Conservation (phyloP, 352 stramenopile species). For the Pythium periplocum region DNA sequence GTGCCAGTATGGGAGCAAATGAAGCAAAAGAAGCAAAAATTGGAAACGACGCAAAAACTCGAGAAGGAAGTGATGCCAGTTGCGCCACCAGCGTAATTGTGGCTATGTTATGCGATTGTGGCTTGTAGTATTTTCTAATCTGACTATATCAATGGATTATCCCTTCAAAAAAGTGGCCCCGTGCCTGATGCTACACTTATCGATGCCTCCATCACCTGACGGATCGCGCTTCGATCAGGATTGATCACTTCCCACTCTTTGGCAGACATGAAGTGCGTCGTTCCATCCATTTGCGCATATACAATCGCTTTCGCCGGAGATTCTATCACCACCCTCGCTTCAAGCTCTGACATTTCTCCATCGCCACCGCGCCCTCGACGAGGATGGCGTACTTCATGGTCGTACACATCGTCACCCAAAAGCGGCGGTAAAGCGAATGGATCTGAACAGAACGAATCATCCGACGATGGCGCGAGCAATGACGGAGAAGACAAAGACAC, state of each 20-base stretch:
- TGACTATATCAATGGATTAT: no score
- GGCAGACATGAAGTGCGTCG: constrained; percentile 43
- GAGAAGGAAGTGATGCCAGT: no score
- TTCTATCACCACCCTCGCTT: constrained; percentile 20
- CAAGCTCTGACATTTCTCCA: constrained; percentile 12
- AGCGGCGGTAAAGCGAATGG: constrained; percentile 63
- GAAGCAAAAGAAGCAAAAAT: constrained; percentile 22
- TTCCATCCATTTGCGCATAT: constrained; percentile 41
- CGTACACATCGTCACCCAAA: constrained; percentile 36
- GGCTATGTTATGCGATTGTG: no score
- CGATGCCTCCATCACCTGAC: constrained; percentile 39
- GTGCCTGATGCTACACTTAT: neutral
- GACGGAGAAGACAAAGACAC: no score
- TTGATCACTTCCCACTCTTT: constrained; percentile 75
- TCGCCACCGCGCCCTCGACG: constrained; percentile 11
- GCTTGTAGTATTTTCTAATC: no score
- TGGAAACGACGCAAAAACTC: no score
- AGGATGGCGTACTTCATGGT: constrained; percentile 17
- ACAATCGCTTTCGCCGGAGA: constrained; percentile 54
- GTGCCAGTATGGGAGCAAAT: constrained; percentile 94
- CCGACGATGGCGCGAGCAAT: neutral
- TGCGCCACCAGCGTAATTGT: no score
- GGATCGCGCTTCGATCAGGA: constrained; percentile 41
- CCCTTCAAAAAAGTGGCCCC: no score
- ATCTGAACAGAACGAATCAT: constrained; percentile 34